Conservation (phyloP, 257 asterid genomes). For the Lycium barbarum region DNA sequence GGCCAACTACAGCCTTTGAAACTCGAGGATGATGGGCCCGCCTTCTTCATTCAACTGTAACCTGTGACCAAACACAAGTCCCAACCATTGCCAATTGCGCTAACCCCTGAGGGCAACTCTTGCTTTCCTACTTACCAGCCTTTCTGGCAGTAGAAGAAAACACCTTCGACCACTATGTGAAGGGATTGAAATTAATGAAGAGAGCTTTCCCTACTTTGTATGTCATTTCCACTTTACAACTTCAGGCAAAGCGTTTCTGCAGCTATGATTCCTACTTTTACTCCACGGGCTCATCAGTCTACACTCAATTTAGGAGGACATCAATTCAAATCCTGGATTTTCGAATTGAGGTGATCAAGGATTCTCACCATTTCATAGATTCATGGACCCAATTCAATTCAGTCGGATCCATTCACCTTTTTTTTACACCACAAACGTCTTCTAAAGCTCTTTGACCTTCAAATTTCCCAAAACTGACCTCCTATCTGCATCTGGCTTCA, state of each 20-base stretch:
- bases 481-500: neutral
- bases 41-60: no score
- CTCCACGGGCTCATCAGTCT: neutral
- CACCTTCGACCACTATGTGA: neutral
- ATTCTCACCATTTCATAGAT: neutral
- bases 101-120: no score
- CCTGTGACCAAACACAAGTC: no score
- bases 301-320: neutral
- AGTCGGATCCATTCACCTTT: neutral
- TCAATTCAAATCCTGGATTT: neutral
- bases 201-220: neutral
- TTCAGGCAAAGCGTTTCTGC: conserved; percentile 12
- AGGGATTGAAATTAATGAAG: neutral
- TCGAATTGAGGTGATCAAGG: neutral
- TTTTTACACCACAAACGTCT: neutral
- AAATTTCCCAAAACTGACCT: neutral
- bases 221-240: neutral
- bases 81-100: no score
- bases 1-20: no score
- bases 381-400: neutral
- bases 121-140: neutral
- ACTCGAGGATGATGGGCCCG: no score
- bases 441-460: neutral
- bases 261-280: neutral
- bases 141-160: neutral